Base-by-base conservation (phyloP, 2,329 filamentous ascomycete species). In the Diaporthe amygdali region DNA sequence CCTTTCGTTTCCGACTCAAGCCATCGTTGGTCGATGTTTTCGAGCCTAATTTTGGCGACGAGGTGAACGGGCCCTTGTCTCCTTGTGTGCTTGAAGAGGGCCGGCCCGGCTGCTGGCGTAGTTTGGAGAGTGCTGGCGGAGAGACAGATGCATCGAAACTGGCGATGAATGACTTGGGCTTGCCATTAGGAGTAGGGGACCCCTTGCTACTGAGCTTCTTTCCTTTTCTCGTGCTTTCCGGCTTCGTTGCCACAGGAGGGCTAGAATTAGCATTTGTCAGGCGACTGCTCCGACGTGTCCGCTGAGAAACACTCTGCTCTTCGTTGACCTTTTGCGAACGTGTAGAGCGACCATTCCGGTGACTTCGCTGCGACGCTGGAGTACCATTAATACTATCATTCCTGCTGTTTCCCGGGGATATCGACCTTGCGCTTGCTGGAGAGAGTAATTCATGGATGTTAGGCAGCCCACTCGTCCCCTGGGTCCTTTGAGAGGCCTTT, bases 91-190 rank as follows among this genome's bases (percentile, higher is more conserved):
- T 51, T 14, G 64, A 52, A 25, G 56, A 30, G 37, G 34, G 30
- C 17, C 25, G 27, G 14, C 27, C 30, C 22, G 37, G 49, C 34
- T 47, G 56, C 56, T 37, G 56, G 37, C 66, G 56, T 54, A 7
- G 22, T 46, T 52, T 72, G 9, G 30, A 39, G 6, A 56, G 41
- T 27, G 67, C 34, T 14, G 64, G 68, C 14, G 72, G 72, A 6
- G 70, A 73, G 5, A 73, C 56, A n/a, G 68, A 27, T 44, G 30
- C 63, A 27, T 73, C 49, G 70, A 73, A 72, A 22, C 59, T 61
- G 25, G 49, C 37, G 9, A 39, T 51, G 39, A 54, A 56, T 8
- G 51, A 44, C 22, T 22, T 71, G 44, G 55, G 14, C 5, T 59
- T 68, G 39, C 69, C 56, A 39, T 54, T 44, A 12, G 68, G 56